Evolutionary conservation across 768 basidiomycete species (phyloP).

Genomic region (Phanerochaete sordida): DNA sequence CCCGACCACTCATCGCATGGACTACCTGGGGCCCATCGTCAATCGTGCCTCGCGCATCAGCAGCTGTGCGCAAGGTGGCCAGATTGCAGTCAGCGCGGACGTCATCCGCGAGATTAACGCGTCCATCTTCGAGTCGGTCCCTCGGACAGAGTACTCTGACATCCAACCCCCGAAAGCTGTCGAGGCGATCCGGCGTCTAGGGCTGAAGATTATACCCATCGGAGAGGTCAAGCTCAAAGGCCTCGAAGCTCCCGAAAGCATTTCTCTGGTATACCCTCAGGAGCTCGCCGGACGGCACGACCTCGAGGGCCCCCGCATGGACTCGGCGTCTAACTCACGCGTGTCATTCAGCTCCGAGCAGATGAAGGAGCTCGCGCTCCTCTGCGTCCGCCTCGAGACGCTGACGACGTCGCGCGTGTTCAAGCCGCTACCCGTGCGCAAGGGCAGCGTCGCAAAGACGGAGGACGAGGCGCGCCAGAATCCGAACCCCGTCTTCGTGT

Average conservation of each 20-base stretch:
- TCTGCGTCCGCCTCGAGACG: slow-evolving; percentile 80
- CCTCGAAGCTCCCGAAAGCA: slow-evolving; percentile 82
- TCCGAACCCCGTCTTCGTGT: slow-evolving; percentile 33
- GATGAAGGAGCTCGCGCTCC: slow-evolving; percentile 65
- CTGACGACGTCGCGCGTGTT: slow-evolving; percentile 63
- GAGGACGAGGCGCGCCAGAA: slow-evolving; percentile 15
- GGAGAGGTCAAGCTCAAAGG: slow-evolving; percentile 95
- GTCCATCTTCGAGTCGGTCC: slow-evolving; percentile 48
- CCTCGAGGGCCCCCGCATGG: slow-evolving; percentile 30
- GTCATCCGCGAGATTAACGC: slow-evolving; percentile 79
- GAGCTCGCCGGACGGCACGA: slow-evolving; percentile 70
- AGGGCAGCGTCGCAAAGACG: slow-evolving; percentile 39
- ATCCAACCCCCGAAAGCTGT: slow-evolving; percentile 57
- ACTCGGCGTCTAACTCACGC: slow-evolving; percentile 40
- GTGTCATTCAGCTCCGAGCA: slow-evolving; percentile 72
- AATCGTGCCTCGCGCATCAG: slow-evolving; percentile 81
- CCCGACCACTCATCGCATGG: slow-evolving; percentile 70
- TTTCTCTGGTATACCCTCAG: slow-evolving; percentile 81
- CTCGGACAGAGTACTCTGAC: slow-evolving; percentile 54
- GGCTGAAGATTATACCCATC: slow-evolving; percentile 65
- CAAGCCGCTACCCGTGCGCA: slow-evolving; percentile 38
- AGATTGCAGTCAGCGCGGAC: slow-evolving; percentile 89
- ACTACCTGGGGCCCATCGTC: slow-evolving; percentile 96
- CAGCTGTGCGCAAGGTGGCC: slow-evolving; percentile 82
- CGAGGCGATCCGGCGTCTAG: slow-evolving; percentile 72